Base-by-base conservation (phyloP, 495 filamentous ascomycete species). In the Penicillium atrosanguineum region DNA sequence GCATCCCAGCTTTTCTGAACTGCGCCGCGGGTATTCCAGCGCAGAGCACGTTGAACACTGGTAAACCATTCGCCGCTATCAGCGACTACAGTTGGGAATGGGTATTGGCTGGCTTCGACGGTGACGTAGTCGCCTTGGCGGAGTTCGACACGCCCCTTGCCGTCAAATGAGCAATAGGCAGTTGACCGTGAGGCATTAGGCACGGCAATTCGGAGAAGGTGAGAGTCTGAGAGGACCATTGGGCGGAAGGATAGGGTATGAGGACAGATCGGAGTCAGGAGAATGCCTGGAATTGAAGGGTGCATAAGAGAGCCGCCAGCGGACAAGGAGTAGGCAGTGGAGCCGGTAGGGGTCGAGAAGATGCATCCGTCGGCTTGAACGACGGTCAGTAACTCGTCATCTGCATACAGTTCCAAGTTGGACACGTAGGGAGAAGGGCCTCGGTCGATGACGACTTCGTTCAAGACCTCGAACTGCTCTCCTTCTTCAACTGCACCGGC, bases 311-410 rank as follows among this genome's bases (percentile, higher is more conserved):
- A 93, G 54, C 94, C 94, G 38, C 95, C 94, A 23, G 95, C 94
- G 18, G 92, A 96, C 45, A 98, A 85, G 12, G 90, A 96, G 64
- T 98, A 98, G 12, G 94, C 94, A 6, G 94, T 98, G 36, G 89
- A 93, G 50, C 90, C 90, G 36, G 94, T 98, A 1, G 94, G 94
- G 0, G 94, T 98, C 31, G 90, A 93, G 69, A 98, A 95, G 56
- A 97, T 97, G 73, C 90, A 94, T 46, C 94, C 94, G 58, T 98
- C 94, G 20, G 94, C 94, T 76, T 95, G 91, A 48, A 98, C 86
- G 38, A 96, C 88, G 16, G 94, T 98, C 48, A 98, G 79, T 20
- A 95, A 84, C 71, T 92, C 87, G 67, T 95, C 86, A 64, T 97
- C 91, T 50, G 89, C 93, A 62, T 96, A 97, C 26, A 98, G 78